These are phyloP conservation scores for Kwoniella newhampshirensis DNA, from an alignment of 768 basidiomycete genomes.

Conservation along the genomic window DNA sequence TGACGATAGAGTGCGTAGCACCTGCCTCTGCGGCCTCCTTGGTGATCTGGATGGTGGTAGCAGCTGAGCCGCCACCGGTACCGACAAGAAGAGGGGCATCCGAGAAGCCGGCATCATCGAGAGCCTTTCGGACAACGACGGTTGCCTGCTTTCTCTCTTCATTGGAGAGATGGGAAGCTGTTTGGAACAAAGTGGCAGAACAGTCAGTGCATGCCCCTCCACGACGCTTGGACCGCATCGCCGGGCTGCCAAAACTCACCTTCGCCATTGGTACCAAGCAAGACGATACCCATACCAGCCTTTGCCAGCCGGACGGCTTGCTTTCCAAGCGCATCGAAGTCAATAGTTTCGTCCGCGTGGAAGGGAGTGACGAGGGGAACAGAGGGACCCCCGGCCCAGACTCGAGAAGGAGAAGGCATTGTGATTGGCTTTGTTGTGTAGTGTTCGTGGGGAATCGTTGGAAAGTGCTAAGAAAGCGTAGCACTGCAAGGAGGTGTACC, in stretches of 20 bases:
- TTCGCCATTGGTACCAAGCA: constrained; percentile 57
- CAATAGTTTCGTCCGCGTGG: constrained; percentile 68
- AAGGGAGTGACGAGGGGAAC: constrained; percentile 70
- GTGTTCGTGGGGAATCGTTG: too few relatives aligned
- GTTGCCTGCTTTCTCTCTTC: constrained; percentile 53
- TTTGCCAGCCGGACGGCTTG: constrained; percentile 73
- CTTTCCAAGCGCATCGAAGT: constrained; percentile 65
- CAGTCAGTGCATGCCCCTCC: too few relatives aligned
- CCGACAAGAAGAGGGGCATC: constrained; percentile 74
- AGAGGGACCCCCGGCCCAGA: constrained; percentile 65
- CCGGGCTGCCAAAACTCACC: too few relatives aligned
- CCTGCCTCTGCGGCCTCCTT: constrained; percentile 75
- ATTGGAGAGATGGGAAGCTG: constrained; percentile 51
- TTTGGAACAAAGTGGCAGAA: too few relatives aligned
- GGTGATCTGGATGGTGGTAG: constrained; percentile 71
- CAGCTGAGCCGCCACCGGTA: constrained; percentile 73
- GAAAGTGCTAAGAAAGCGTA: too few relatives aligned
- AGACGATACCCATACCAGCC: constrained; percentile 55
- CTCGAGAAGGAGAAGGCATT: constrained; percentile 21
- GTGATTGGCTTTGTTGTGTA: not conserved
- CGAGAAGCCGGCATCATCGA: constrained; percentile 70
- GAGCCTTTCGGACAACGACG: constrained; percentile 65
- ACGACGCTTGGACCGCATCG: too few relatives aligned
- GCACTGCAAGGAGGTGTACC: too few relatives aligned
- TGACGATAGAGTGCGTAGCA: constrained; percentile 74